Evolutionary conservation across 331 rosid species (phyloP).

Genomic region (Phaseolus coccineus): DNA sequence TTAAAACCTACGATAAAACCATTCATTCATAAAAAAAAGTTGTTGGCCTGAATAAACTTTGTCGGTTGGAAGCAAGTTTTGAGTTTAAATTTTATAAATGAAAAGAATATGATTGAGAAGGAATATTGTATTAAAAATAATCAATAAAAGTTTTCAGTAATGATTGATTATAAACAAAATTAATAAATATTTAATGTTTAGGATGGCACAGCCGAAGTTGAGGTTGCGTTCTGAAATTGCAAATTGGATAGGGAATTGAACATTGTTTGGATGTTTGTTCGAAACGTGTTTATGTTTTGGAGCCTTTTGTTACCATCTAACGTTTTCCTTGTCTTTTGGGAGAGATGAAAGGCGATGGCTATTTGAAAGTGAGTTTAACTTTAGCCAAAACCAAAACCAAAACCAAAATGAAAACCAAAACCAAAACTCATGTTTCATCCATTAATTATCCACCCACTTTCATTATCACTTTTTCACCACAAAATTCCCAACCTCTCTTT

Average conservation of each 20-base stretch:
- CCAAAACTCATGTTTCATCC: not conserved
- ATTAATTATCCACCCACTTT: slow-evolving; percentile 15
- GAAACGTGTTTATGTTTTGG: not conserved
- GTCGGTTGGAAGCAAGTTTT: too few species aligned
- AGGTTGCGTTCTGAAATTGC: too few species aligned
- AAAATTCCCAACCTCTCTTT: slow-evolving; percentile 5
- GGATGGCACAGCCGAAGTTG: too few species aligned
- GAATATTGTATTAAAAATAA: too few species aligned
- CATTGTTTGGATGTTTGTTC: slow-evolving; percentile 8
- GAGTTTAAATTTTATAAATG: too few species aligned
- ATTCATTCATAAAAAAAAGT: too few species aligned
- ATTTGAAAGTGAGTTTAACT: slow-evolving; percentile 30
- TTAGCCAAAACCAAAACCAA: slow-evolving; percentile 3
- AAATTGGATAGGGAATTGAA: not conserved
- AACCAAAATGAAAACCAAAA: not conserved
- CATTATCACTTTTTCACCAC: not conserved
- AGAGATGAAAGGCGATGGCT: slow-evolving; percentile 5
- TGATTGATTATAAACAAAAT: too few species aligned
- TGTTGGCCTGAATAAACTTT: too few species aligned
- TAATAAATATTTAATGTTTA: too few species aligned
- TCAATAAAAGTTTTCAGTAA: too few species aligned
- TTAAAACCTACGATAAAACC: too few species aligned
- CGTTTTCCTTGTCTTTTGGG: slow-evolving; percentile 28
- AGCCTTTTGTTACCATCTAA: not conserved
- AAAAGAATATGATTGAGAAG: too few species aligned